Conservation (phyloP, 371 early-diverging fungal genomes). For the Haplosporangium sp. region DNA sequence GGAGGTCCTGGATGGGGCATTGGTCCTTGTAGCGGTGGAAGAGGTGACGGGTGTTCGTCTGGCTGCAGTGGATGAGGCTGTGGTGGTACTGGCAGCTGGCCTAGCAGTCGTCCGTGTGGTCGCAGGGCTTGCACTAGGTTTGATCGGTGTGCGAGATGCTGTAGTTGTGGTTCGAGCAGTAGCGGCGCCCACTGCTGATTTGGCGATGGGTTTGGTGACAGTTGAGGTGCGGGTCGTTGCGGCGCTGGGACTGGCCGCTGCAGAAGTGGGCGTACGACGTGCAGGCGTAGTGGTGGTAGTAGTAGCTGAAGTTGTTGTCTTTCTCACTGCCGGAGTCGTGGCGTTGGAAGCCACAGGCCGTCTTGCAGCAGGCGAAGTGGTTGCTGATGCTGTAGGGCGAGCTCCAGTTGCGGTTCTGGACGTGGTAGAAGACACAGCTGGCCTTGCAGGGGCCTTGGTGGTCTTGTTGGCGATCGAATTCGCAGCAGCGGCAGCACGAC, state of each 20-base stretch:
- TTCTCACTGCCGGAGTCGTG: conserved; percentile 14
- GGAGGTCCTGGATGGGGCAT: conserved; percentile 13
- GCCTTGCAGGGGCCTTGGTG: conserved; percentile 10
- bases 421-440: conserved; percentile 6
- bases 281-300: neutral
- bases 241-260: conserved; percentile 9
- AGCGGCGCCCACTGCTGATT: conserved; percentile 1
- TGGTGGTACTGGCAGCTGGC: neutral
- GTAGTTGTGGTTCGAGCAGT: conserved; percentile 9
- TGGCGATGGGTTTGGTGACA: neutral
- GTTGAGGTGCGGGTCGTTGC: conserved; percentile 13
- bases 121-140: conserved; percentile 1
- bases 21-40: conserved; percentile 5
- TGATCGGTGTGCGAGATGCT: conserved; percentile 4
- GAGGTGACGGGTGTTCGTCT: conserved; percentile 16
- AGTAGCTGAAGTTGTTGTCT: conserved; percentile 5
- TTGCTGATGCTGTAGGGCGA: conserved; percentile 10
- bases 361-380: conserved; percentile 14
- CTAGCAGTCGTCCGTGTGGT: conserved; percentile 6
- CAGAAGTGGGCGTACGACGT: conserved; percentile 1
- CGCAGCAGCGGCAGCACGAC: conserved; percentile 32
- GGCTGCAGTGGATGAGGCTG: neutral
- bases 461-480: conserved; percentile 23
- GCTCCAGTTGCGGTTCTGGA: conserved; percentile 11
- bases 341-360: conserved; percentile 10